Conservation (phyloP, 805 yeast genomes). For the Yarrowia osloensis region DNA sequence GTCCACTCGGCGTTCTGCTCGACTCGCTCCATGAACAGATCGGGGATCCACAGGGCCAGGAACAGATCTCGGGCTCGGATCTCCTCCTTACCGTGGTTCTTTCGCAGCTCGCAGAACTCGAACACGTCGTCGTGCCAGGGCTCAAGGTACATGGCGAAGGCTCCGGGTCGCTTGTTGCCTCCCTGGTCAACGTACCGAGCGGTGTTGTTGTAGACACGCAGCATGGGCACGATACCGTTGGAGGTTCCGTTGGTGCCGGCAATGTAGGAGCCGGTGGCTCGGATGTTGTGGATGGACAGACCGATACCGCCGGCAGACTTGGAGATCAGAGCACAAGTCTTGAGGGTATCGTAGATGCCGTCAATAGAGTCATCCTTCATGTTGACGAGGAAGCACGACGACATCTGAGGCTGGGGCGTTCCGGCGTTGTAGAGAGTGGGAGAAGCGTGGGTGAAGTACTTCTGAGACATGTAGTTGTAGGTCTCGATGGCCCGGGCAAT, state of each 20-base stretch:
- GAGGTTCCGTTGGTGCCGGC: constrained; percentile 93
- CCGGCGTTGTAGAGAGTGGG: constrained; percentile 96
- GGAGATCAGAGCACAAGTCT: constrained; percentile 85
- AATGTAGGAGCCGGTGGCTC: constrained; percentile 83
- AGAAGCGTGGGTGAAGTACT: constrained; percentile 90
- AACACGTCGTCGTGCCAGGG: constrained; percentile 97
- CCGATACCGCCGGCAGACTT: constrained; percentile 98
- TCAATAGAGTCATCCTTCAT: constrained; percentile 95
- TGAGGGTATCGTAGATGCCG: constrained; percentile 87
- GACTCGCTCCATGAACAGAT: constrained; percentile 89
- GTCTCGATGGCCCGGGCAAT: constrained; percentile 72
- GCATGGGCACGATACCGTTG: constrained; percentile 93
- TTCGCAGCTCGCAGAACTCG: constrained; percentile 81
- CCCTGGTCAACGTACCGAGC: constrained; percentile 98
- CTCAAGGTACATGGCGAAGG: constrained; percentile 88
- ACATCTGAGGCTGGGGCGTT: constrained; percentile 77
- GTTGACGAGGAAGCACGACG: constrained; percentile 89
- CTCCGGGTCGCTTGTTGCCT: constrained; percentile 97
- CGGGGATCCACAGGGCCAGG: constrained; percentile 93
- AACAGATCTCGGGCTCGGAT: constrained; percentile 89
- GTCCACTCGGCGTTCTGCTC: constrained; percentile 81
- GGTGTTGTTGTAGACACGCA: constrained; percentile 90
- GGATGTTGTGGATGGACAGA: constrained; percentile 79
- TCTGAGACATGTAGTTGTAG: constrained; percentile 81
- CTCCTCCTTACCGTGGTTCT: constrained; percentile 95